phyloP scores from a whole-genome alignment of 2,329 filamentous ascomycete species.

The Teratosphaeria epicoccoides region DNA sequence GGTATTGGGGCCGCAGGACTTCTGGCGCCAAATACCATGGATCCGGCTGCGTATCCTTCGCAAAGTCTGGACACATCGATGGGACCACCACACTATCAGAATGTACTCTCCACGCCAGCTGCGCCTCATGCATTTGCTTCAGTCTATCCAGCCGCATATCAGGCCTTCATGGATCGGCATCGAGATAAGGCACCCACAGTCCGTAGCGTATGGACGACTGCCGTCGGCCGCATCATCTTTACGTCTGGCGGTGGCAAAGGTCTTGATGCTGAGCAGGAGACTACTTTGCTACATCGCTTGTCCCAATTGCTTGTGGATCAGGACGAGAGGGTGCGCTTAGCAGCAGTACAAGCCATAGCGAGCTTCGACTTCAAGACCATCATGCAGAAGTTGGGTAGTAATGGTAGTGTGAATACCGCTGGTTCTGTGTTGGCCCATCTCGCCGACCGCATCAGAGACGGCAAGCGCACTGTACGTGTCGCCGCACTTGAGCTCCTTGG shows the following conservation, averaged over 20 bases:
- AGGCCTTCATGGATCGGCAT: conserved; percentile 71
- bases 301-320: conserved; percentile 73
- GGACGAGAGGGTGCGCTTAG: conserved; percentile 83
- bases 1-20: conserved; percentile 87
- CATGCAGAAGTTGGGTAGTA: conserved; percentile 66
- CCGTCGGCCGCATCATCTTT: conserved; percentile 73
- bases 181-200: conserved; percentile 80
- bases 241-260: conserved; percentile 87
- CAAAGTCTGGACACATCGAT: conserved; percentile 36
- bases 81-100: conserved; percentile 37
- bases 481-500: conserved; percentile 78
- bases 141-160: conserved; percentile 66
- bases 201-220: conserved; percentile 75
- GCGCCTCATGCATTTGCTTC: conserved; percentile 85
- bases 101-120: conserved; percentile 67
- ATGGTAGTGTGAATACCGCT: conserved; percentile 62
- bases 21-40: conserved; percentile 59
- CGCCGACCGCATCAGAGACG: conserved; percentile 80
- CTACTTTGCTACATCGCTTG: conserved; percentile 56
- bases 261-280: conserved; percentile 72
- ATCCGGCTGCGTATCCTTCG: conserved; percentile 78
- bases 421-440: conserved; percentile 72
- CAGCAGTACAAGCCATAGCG: conserved; percentile 76
- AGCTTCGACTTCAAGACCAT: conserved; percentile 72
- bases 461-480: conserved; percentile 66